A percentile compares a stretch with the other conserved stretches of the same genome.
phyloP scores from a whole-genome alignment of 257 asterid species.

The Solanum clarkiae region DNA sequence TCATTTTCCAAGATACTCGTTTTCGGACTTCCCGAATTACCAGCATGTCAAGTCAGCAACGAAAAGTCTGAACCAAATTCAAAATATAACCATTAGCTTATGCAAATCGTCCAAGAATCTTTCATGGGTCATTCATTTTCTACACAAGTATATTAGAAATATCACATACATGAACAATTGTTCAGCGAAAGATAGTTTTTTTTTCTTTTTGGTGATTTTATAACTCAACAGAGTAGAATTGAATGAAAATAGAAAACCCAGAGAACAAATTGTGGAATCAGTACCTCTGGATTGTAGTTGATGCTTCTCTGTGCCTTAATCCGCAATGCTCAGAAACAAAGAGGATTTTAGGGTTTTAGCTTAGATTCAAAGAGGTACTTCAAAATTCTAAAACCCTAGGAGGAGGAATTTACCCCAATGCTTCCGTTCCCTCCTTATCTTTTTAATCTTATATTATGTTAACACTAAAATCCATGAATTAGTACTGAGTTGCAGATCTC shows the following conservation, averaged over 20 bases:
- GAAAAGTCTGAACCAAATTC: background rate
- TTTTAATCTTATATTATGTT: background rate
- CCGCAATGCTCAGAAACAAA: background rate
- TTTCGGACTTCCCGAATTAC: slow-evolving; percentile 12
- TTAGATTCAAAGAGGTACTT: background rate
- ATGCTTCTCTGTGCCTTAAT: background rate
- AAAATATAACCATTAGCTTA: background rate
- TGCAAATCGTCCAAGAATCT: background rate
- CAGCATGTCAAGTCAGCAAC: slow-evolving; percentile 13
- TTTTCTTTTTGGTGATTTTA: background rate
- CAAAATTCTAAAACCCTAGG: background rate
- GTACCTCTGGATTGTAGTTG: background rate
- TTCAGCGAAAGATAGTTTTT: background rate
- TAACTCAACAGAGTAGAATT: background rate
- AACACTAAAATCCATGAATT: background rate
- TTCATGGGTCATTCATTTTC: background rate
- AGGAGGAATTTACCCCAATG: background rate
- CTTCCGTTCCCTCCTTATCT: background rate
- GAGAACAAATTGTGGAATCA: background rate
- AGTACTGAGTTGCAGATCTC: background rate
- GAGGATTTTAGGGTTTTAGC: background rate
- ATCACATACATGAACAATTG: background rate
- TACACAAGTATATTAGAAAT: background rate
- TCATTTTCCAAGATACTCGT: slow-evolving; percentile 18
- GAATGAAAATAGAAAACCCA: background rate